Conservation (phyloP, 257 asterid species). For the Solanum clarkiae region DNA sequence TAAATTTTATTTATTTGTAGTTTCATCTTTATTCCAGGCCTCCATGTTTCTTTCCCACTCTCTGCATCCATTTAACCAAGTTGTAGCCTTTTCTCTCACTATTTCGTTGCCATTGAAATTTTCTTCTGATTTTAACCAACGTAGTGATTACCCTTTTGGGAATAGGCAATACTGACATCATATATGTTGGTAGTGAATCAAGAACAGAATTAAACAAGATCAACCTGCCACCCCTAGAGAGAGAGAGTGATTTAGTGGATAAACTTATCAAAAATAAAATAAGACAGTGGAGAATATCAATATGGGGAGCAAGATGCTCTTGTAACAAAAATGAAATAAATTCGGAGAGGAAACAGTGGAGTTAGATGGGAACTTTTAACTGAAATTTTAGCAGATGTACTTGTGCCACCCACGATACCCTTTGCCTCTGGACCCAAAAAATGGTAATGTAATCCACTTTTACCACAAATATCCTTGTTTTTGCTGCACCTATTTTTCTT, state of each 20-base stretch:
- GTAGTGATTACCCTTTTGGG: too few species aligned
- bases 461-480: background rate
- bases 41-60: too few species aligned
- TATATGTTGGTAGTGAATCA: too few species aligned
- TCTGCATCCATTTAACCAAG: too few species aligned
- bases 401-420: background rate
- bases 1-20: too few species aligned
- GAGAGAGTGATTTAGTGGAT: background rate
- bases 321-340: background rate
- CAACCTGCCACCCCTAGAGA: too few species aligned
- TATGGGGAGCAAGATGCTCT: background rate
- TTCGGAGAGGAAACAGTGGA: background rate
- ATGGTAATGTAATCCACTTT: background rate
- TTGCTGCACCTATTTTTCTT: background rate
- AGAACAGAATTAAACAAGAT: too few species aligned
- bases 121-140: too few species aligned
- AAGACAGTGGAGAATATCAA: background rate
- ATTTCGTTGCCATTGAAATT: too few species aligned
- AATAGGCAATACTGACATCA: too few species aligned
- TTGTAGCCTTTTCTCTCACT: too few species aligned
- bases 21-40: too few species aligned
- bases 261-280: background rate
- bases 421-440: background rate
- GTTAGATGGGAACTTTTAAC: background rate
- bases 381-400: background rate